phyloP scores from a whole-genome alignment of 768 basidiomycete species.

The Termitomyces sp. region DNA sequence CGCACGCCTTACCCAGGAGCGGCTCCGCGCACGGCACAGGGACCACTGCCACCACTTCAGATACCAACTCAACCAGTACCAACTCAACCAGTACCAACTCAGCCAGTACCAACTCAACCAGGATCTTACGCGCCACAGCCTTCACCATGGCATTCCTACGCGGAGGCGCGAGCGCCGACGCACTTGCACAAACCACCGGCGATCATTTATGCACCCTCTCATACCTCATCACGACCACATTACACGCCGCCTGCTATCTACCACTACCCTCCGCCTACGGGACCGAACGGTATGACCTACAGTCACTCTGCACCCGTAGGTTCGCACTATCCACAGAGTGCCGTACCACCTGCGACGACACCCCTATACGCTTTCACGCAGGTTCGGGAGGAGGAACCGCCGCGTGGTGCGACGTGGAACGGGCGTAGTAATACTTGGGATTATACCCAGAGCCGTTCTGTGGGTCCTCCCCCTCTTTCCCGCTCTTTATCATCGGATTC shows the following conservation, averaged over 20 bases:
- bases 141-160: conserved; percentile 30
- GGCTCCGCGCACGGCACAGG: conserved; percentile 3
- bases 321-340: conserved; percentile 26
- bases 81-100: background rate
- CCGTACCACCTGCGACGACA: conserved; percentile 28
- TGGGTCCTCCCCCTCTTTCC: conserved; percentile 15
- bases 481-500: conserved; percentile 32
- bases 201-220: conserved; percentile 56
- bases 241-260: conserved; percentile 59
- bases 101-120: background rate
- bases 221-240: conserved; percentile 33
- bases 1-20: conserved; percentile 12
- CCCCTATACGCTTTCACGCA: conserved; percentile 26
- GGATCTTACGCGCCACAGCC: conserved; percentile 16
- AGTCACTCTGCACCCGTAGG: conserved; percentile 60
- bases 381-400: conserved; percentile 25
- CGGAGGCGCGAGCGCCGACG: conserved; percentile 18
- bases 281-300: conserved; percentile 59
- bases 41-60: conserved; percentile 2
- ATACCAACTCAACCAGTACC: conserved; percentile 1
- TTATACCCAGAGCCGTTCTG: conserved; percentile 21
- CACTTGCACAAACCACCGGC: conserved; percentile 39
- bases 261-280: conserved; percentile 46
- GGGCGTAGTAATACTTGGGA: conserved; percentile 17
- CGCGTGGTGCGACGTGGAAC: conserved; percentile 9